Evolutionary conservation across 2,329 filamentous ascomycete genomes (phyloP), one percentile per base, ranked within the genome.

Genomic region (Elsinoe perseae): DNA sequence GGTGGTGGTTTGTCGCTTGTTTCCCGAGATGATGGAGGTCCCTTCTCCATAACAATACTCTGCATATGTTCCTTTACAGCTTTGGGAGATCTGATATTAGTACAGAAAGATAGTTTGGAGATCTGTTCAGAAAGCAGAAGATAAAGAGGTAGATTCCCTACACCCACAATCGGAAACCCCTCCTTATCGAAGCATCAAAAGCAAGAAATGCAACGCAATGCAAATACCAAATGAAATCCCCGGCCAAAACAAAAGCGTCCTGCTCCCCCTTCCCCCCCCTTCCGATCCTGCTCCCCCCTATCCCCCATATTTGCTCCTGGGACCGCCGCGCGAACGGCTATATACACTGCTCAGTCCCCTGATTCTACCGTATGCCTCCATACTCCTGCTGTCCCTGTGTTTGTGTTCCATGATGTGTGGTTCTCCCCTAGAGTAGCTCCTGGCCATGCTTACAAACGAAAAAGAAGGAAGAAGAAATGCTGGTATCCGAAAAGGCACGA

Each of bases 1-100:
- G 72, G 72, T 92, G 57, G 69, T 95, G 1, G 75, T 96, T n/a
- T 80, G 89, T 57, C 82, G 86, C 61, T 71, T 97, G 60, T 81
- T 95, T 66, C 93, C 93, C 3, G 93, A 98, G 73, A 69, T 97
- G 64, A 78, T 18, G 36, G 42, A 54, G 53, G n/a, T 30, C 9
- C 16, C n/a, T 42, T 16, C 12, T 4, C 20, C 18, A 50, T 32
- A 36, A 20, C 28, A n/a, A n/a, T n/a, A n/a, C n/a, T n/a, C n/a
- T n/a, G n/a, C n/a, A n/a, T n/a, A n/a, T n/a, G n/a, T n/a, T n/a
- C n/a, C n/a, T n/a, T n/a, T n/a, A n/a, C n/a, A n/a, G n/a, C n/a
- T n/a, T n/a, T n/a, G n/a, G n/a, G n/a, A n/a, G n/a, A n/a, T n/a
- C n/a, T n/a, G n/a, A n/a, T n/a, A n/a, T n/a, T n/a, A n/a, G n/a